Conservation (phyloP, 2,329 filamentous ascomycete species). For the Fusarium poae region DNA sequence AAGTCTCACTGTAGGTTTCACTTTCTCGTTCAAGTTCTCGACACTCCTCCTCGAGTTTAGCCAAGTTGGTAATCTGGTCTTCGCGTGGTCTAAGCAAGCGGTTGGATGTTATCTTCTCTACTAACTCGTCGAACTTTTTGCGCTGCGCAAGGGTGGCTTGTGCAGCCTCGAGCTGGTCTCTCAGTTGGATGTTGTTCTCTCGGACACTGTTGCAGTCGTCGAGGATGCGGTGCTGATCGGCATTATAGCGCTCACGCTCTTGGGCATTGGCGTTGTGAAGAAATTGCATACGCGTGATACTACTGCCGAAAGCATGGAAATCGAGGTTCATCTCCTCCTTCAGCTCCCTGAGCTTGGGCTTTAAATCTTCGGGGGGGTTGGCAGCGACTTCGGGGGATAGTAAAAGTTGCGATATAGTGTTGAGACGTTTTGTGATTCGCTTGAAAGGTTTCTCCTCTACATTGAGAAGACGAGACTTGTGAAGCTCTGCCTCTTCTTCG, state of each 20-base stretch:
- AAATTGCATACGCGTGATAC: slow-evolving; percentile 88
- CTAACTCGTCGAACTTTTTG: slow-evolving; percentile 88
- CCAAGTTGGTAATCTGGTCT: slow-evolving; percentile 81
- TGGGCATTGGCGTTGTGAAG: slow-evolving; percentile 84
- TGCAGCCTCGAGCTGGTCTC: slow-evolving; percentile 81
- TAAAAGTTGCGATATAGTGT: slow-evolving; percentile 73
- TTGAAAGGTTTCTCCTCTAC: slow-evolving; percentile 95
- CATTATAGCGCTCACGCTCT: slow-evolving; percentile 86
- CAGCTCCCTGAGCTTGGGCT: slow-evolving; percentile 72
- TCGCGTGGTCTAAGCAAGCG: slow-evolving; percentile 83
- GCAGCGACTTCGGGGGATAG: slow-evolving; percentile 49
- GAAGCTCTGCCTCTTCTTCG: slow-evolving; percentile 83
- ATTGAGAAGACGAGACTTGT: slow-evolving; percentile 86
- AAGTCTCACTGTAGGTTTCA: slow-evolving; percentile 82
- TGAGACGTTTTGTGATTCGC: slow-evolving; percentile 84
- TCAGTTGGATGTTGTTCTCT: slow-evolving; percentile 78
- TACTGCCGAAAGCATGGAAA: slow-evolving; percentile 88
- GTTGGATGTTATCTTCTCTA: slow-evolving; percentile 87
- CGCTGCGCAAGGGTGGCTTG: slow-evolving; percentile 81
- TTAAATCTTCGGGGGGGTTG: slow-evolving; percentile 60
- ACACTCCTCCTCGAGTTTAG: slow-evolving; percentile 89
- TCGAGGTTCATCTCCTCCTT: slow-evolving; percentile 88
- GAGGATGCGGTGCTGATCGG: slow-evolving; percentile 83
- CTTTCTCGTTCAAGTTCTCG: slow-evolving; percentile 87
- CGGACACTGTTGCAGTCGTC: slow-evolving; percentile 82